Evolutionary conservation across 352 stramenopile genomes (phyloP).

Genomic region (Phytophthora capsici): DNA sequence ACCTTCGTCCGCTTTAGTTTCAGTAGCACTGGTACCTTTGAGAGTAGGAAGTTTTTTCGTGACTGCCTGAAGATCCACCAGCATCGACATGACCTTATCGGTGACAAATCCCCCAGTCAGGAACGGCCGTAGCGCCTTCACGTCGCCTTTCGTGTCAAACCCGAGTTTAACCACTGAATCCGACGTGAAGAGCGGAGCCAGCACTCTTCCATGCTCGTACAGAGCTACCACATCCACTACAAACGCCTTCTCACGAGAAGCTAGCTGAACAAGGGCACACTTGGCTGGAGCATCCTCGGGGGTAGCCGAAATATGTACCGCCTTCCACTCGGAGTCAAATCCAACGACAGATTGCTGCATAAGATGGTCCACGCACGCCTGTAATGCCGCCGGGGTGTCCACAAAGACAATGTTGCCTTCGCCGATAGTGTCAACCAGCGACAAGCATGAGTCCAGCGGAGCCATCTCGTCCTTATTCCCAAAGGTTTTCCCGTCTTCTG

Average conservation of each 20-base stretch:
- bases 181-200: conserved; percentile 53
- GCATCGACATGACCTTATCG: conserved; percentile 48
- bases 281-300: conserved; percentile 25
- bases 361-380: conserved; percentile 50
- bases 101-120: conserved; percentile 31
- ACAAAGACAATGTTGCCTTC: conserved; percentile 65
- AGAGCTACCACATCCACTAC: conserved; percentile 73
- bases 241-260: conserved; percentile 62
- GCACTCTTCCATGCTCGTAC: conserved; percentile 32
- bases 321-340: conserved; percentile 86
- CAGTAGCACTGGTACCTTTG: conserved; percentile 5
- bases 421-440: conserved; percentile 49
- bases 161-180: conserved; percentile 70
- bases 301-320: conserved; percentile 38
- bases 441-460: conserved; percentile 52
- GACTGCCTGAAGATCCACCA: conserved; percentile 67
- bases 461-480: conserved; percentile 52
- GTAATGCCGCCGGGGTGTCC: conserved; percentile 45
- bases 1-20: conserved; percentile 6
- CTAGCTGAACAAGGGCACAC: conserved; percentile 73
- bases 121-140: conserved; percentile 62
- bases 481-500: conserved; percentile 30
- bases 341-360: conserved; percentile 53
- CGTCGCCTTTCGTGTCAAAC: conserved; percentile 72
- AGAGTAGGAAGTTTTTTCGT: conserved; percentile 40